Percentiles rank a stretch among this genome's conserved stretches.
These are phyloP conservation scores for Albatrellus sp. DNA, from an alignment of 1,284 basidiomycete genomes.

Conservation along the genomic window DNA sequence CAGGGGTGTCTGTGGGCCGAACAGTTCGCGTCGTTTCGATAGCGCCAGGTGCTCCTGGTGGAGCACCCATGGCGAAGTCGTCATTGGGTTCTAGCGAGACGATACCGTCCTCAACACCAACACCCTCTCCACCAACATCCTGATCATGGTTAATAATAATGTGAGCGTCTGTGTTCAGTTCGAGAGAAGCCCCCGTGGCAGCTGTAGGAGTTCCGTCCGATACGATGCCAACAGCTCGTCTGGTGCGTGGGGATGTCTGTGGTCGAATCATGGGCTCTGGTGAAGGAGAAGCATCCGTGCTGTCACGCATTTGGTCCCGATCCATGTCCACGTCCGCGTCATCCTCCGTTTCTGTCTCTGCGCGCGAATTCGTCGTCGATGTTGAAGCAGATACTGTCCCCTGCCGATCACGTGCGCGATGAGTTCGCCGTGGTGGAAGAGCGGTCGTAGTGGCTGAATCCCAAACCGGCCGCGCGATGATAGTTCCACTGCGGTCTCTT, in stretches of 20 bases:
- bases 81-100: conserved; percentile 62
- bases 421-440: conserved; percentile 16
- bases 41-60: conserved; percentile 72
- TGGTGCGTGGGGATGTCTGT: conserved; percentile 18
- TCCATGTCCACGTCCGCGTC: conserved; percentile 45
- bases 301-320: conserved; percentile 22
- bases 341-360: conserved; percentile 66
- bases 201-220: conserved; percentile 31
- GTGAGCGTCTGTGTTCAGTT: conserved; percentile 42
- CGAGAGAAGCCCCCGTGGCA: conserved; percentile 24
- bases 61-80: conserved; percentile 78
- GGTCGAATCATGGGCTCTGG: conserved; percentile 28
- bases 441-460: conserved; percentile 22
- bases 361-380: conserved; percentile 43
- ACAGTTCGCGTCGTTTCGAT: conserved; percentile 28
- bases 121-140: conserved; percentile 30
- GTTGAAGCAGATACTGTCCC: conserved; percentile 34
- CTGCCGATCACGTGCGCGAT: conserved; percentile 20
- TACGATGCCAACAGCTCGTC: conserved; percentile 51
- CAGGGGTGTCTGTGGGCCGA: conserved; percentile 15
- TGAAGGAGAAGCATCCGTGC: conserved; percentile 20
- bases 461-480: conserved; percentile 56
- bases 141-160: conserved; percentile 54
- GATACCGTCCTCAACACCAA: conserved; percentile 54
- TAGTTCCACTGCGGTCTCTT: conserved; percentile 64